These are phyloP conservation scores for Fusarium praegraminearum DNA, from an alignment of 2,329 filamentous ascomycete genomes.

Conservation along the genomic window DNA sequence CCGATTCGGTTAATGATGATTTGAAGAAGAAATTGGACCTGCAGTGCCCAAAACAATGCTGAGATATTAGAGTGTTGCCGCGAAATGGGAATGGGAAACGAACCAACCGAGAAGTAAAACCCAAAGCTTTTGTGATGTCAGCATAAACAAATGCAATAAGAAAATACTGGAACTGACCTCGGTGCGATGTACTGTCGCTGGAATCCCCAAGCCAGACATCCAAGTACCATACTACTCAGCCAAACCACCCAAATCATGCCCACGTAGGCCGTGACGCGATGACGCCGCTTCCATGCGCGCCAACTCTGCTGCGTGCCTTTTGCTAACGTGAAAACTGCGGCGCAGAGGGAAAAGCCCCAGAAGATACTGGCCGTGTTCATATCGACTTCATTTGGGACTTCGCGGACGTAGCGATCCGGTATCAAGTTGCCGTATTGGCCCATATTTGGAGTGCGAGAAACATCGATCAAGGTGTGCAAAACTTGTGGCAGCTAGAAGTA, in stretches of 20 bases:
- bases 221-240: conserved; percentile 41
- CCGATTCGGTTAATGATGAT: conserved; percentile 67
- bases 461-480: neutral
- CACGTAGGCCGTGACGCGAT: conserved; percentile 32
- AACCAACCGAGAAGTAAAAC: conserved; percentile 43
- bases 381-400: conserved; percentile 36
- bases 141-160: neutral
- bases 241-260: conserved; percentile 44
- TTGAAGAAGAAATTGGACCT: conserved; percentile 64
- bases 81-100: neutral
- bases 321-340: conserved; percentile 26
- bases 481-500: too few relatives aligned
- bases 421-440: conserved; percentile 43
- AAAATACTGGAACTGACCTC: conserved; percentile 23
- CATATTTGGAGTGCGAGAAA: neutral
- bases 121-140: conserved; percentile 29
- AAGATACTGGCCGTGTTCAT: conserved; percentile 45
- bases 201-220: conserved; percentile 40
- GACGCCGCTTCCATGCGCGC: conserved; percentile 29
- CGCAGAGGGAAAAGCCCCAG: conserved; percentile 43
- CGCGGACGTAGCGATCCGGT: conserved; percentile 41
- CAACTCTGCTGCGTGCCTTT: conserved; percentile 32
- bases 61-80: neutral
- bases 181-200: conserved; percentile 43
- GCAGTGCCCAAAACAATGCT: conserved; percentile 53